Evolutionary conservation across 2,329 filamentous ascomycete species (phyloP), one percentile per base, ranked within the genome.

Genomic region (Alternaria angustiovoidea): DNA sequence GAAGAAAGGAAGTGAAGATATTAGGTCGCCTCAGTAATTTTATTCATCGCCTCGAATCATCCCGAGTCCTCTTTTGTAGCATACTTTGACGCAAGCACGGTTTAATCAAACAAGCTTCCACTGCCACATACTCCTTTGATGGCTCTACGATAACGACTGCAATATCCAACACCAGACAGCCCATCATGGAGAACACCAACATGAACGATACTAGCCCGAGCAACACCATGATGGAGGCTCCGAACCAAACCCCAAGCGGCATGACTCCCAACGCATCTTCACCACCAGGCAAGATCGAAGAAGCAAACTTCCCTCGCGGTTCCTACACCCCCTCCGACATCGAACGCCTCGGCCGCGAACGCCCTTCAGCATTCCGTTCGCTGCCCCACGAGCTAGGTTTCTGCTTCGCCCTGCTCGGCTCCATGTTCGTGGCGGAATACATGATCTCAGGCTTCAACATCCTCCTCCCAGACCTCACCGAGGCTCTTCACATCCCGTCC

Each of bases 371-470:
- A 39, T 89, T 91, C 71, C 73, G 75, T 9, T 83, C 81, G 2
- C 72, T 79, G 48, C 82, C 82, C 77, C 76, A 84, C n/a, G 89
- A 91, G 69, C 62, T 87, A 5, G 83, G 84, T 22, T 91, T 91
- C 70, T 84, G 88, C 70, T 85, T 87, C 66, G 86, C 86, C 0
- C 81, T 90, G 20, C 78, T 89, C 12, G 84, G 86, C 62, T 89
- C 87, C 46, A 88, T 89, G 79, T 84, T 89, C 62, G 82, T 90
- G 68, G 82, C 85, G 44, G 91, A 94, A 79, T 94, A 89, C 77
- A 91, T 90, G 72, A 86, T 94, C 51, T 91, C 89, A 47, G 92
- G 92, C 32, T 95, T 94, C 70, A 87, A 84, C 59, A 80, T 88
- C 60, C 79, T 94, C 26, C 78, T 94, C 0, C 91, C 92, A 1